Base-by-base conservation (phyloP, 495 filamentous ascomycete species). In the Bathelium albidoporum region DNA sequence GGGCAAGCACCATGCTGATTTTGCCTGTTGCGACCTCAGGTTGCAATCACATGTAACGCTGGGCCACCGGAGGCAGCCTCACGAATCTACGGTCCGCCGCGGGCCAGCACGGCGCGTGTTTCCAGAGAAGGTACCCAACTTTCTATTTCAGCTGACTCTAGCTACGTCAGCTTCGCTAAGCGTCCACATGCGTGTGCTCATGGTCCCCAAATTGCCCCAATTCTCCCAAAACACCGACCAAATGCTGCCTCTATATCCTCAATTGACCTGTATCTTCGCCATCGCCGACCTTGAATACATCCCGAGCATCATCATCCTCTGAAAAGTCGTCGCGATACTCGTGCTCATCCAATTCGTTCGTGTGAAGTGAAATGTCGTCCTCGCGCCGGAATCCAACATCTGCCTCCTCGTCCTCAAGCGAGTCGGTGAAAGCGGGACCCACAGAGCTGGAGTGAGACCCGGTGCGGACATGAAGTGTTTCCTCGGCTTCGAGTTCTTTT, bases 401-500 rank as follows among this genome's bases (percentile, higher is more conserved):
- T 45, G 73, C 70, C 39, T 68, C 62, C 59, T 64, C 53, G 12
- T 70, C 71, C 24, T 70, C 72, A 36, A 71, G 68, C 59, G 77
- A 75, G 63, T 79, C 76, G 16, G 65, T 64, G 60, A 74, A 79
- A 45, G 68, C 70, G n/a, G 31, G 32, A 11, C 63, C 39, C 9
- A 28, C 59, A 7, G 63, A 20, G 24, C 59, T 60, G 59, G 60
- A 49, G 49, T 65, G 53, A 68, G 61, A 58, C 61, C 65, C 28
- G 64, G 67, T 29, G 61, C 66, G 0, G 39, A 59, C 32, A 29
- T 62, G 58, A 60, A 58, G 67, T 75, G 78, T 41, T 71, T 93
- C 92, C 68, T 90, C 87, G n/a, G 80, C 81, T 68, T 96, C 93
- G 12, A 98, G 81, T 73, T 96, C 85, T 59, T 82, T 81, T 5